phyloP scores from a whole-genome alignment of 2,329 filamentous ascomycete genomes.

The Fusarium bulbicola region DNA sequence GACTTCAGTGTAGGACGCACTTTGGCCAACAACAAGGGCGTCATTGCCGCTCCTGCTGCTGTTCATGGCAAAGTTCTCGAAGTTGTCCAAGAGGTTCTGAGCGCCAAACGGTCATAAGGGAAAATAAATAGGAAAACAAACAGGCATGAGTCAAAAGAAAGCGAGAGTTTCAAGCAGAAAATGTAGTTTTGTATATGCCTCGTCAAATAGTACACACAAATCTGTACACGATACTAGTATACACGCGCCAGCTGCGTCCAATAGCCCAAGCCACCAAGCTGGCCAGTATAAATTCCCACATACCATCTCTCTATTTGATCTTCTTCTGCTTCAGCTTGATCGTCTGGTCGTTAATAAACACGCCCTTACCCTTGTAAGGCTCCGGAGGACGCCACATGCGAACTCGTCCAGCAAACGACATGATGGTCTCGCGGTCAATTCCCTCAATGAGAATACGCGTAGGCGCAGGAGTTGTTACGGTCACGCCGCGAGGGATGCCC shows the following conservation, averaged over 20 bases:
- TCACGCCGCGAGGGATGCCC: constrained; percentile 82
- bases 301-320: constrained; percentile 72
- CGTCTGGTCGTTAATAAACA: constrained; percentile 97
- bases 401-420: constrained; percentile 90
- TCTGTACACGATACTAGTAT: constrained; percentile 44
- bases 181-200: constrained; percentile 43
- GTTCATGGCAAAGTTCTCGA: constrained; percentile 81
- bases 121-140: neutral
- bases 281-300: constrained; percentile 1
- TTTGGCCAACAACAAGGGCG: constrained; percentile 88
- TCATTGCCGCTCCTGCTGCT: constrained; percentile 83
- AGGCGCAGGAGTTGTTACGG: constrained; percentile 86
- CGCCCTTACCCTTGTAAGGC: constrained; percentile 99
- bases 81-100: constrained; percentile 83
- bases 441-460: constrained; percentile 93
- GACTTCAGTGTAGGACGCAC: constrained; percentile 91
- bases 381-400: constrained; percentile 90
- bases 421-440: constrained; percentile 83
- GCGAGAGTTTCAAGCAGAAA: constrained; percentile 22
- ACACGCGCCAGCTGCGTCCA: constrained; percentile 43
- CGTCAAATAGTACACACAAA: constrained; percentile 46
- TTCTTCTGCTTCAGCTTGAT: constrained; percentile 99
- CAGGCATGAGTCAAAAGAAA: constrained; percentile 7
- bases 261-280: constrained; percentile 18
- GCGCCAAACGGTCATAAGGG: constrained; percentile 42